Conservation (phyloP, 192 early-diverging fungal species). For the Chytriomyces sp. region DNA sequence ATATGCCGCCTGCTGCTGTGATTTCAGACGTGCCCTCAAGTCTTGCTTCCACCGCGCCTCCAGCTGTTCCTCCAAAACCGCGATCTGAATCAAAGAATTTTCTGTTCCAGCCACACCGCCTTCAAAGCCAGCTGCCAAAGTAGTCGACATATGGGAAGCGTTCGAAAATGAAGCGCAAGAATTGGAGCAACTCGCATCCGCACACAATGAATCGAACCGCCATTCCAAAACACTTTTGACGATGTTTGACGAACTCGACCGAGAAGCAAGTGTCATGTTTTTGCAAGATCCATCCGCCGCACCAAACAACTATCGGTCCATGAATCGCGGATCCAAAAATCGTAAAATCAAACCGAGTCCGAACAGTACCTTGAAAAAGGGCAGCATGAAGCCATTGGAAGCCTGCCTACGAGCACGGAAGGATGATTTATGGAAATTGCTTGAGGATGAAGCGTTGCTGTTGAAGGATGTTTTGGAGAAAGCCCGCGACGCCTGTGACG, state of each 20-base stretch:
- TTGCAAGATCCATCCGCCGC: neutral
- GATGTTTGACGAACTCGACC: slow-evolving; percentile 22
- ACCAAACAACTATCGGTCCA: too few species aligned
- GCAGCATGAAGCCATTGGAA: slow-evolving; percentile 11
- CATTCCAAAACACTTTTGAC: neutral
- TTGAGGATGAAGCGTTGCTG: slow-evolving; percentile 13
- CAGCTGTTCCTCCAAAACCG: neutral
- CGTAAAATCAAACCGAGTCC: neutral
- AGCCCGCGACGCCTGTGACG: neutral
- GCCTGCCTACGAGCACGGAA: neutral
- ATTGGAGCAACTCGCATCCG: neutral
- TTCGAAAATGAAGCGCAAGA: neutral
- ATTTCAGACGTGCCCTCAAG: neutral
- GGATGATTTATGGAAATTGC: slow-evolving; percentile 18
- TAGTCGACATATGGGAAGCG: slow-evolving; percentile 1
- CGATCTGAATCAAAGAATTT: neutral
- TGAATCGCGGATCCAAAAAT: neutral
- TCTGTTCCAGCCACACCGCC: neutral
- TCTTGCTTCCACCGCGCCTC: neutral
- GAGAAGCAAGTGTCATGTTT: neutral
- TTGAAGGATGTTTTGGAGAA: slow-evolving; percentile 6
- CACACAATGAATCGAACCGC: neutral
- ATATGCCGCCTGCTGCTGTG: neutral
- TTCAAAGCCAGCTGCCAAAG: neutral
- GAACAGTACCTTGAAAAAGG: neutral